Evolutionary conservation across 2,329 filamentous ascomycete genomes (phyloP).

Genomic region (Exophiala oligosperma): DNA sequence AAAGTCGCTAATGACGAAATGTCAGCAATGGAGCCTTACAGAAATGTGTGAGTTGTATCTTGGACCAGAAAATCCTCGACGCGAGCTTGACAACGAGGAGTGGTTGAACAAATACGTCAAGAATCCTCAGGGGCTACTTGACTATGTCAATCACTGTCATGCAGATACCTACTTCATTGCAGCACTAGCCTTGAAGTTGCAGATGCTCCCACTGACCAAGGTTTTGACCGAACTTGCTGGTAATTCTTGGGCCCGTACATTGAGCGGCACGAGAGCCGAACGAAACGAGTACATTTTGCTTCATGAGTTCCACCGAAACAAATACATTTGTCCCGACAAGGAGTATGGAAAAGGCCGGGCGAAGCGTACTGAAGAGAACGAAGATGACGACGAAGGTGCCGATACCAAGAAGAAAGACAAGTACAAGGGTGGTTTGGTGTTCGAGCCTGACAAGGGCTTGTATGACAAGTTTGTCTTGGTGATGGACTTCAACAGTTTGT

Average conservation of each 20-base stretch:
- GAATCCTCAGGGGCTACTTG: conserved; percentile 81
- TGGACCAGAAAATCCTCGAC: conserved; percentile 67
- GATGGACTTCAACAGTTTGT: conserved; percentile 99
- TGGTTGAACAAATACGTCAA: conserved; percentile 84
- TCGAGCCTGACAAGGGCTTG: conserved; percentile 94
- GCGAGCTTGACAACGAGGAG: conserved; percentile 84
- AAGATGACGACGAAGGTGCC: conserved; percentile 63
- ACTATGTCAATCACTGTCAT: conserved; percentile 92
- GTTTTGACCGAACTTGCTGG: conserved; percentile 94
- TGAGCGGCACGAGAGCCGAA: conserved; percentile 93
- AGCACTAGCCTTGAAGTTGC: conserved; percentile 81
- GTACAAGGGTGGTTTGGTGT: conserved; percentile 97
- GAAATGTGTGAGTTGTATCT: conserved; percentile 97
- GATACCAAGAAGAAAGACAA: conserved; percentile 98
- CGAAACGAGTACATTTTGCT: conserved; percentile 99
- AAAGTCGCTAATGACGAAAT: conserved; percentile 95
- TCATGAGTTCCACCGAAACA: conserved; percentile 94
- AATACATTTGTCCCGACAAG: conserved; percentile 98
- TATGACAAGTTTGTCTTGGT: conserved; percentile 98
- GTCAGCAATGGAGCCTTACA: conserved; percentile 95
- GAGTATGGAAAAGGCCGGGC: conserved; percentile 74
- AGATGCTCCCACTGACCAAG: conserved; percentile 91
- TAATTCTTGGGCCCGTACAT: conserved; percentile 95
- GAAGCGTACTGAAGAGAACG: conserved; percentile 69
- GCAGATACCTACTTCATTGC: conserved; percentile 95